Evolutionary conservation across 768 basidiomycete genomes (phyloP).

Genomic region (Calocera viscosa): DNA sequence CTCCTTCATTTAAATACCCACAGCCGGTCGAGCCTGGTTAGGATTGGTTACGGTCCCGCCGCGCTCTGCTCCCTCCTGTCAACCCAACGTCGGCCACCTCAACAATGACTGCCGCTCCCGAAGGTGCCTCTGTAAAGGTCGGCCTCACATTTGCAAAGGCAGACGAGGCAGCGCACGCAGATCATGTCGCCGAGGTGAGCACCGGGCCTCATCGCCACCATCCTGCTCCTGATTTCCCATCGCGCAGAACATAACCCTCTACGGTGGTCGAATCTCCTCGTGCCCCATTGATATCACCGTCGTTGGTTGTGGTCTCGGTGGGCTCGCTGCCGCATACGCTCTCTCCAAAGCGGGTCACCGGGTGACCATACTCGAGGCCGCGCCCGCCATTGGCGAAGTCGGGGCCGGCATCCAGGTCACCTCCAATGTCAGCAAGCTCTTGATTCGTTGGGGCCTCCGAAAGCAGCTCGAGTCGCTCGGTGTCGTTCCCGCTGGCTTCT

Average conservation of each 20-base stretch:
- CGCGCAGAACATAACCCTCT: conserved; percentile 8
- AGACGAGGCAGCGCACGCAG: not conserved
- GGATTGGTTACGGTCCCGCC: not conserved
- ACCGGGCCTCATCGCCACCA: not conserved
- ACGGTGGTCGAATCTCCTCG: conserved; percentile 24
- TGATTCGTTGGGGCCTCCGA: conserved; percentile 44
- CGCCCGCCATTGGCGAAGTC: conserved; percentile 36
- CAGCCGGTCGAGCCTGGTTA: not conserved
- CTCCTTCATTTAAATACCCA: not conserved
- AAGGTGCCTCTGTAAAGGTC: not conserved
- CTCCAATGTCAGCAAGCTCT: conserved; percentile 46
- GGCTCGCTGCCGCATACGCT: conserved; percentile 44
- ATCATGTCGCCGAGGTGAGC: not conserved
- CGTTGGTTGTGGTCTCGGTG: conserved; percentile 45
- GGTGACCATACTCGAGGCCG: conserved; percentile 46
- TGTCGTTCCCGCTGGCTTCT: conserved; percentile 32
- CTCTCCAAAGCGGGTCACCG: conserved; percentile 46
- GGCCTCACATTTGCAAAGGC: not conserved
- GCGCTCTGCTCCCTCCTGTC: not conserved
- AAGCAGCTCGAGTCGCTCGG: conserved; percentile 32
- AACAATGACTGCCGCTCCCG: conserved; percentile 1
- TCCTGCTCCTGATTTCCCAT: not conserved
- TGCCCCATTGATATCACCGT: conserved; percentile 35
- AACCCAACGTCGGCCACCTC: not conserved
- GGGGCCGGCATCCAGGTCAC: conserved; percentile 47